These are phyloP conservation scores for Sorghum bicolor DNA, from an alignment of 176 grass and related monocot genomes.

Conservation along the genomic window Sorghum_bicolor_NCBIv3 NC_012879.2:57759001-57759500, in stretches of 20 bases:
- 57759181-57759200: not conserved
- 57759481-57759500: not conserved
- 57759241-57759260: not conserved
- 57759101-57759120: not conserved
- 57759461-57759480: constrained; percentile 27
- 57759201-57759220: not conserved
- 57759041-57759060: too few species aligned
- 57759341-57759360: not conserved
- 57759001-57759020: not conserved
- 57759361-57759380: constrained; percentile 44
- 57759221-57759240: not conserved
- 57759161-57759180: not conserved
- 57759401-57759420: constrained; percentile 24
- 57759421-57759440: constrained; percentile 29
- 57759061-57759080: not conserved
- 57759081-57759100: not conserved
- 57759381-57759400: constrained; percentile 38
- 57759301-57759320: too few species aligned
- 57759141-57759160: not conserved
- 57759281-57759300: too few species aligned
- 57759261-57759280: not conserved
- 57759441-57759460: constrained; percentile 44
- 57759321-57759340: not conserved
- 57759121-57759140: not conserved
- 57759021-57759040: constrained; percentile 7